Evolutionary conservation across 164 flowering plant species (phyloP).

Genomic region (Stephania yunnanensis): DNA sequence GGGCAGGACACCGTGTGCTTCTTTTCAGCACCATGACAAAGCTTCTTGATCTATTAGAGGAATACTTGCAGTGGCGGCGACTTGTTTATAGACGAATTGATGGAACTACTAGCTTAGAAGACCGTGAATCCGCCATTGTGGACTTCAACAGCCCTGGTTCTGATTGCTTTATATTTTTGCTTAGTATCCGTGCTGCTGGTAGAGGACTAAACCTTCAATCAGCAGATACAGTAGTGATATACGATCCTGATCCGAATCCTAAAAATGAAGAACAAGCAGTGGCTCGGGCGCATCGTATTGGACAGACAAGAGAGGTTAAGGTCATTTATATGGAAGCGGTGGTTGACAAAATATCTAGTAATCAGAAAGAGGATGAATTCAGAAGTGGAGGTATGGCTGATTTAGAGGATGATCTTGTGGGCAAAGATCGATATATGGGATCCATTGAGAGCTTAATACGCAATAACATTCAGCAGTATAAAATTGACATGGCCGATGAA

Average conservation of each 20-base stretch:
- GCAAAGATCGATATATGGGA: constrained; percentile 96
- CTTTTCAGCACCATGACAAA: constrained; percentile 98
- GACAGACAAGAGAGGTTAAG: constrained; percentile 94
- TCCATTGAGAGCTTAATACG: constrained; percentile 97
- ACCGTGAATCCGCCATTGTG: constrained; percentile 94
- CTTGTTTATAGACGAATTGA: constrained; percentile 90
- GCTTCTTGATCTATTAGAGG: constrained; percentile 93
- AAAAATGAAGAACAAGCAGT: constrained; percentile 99
- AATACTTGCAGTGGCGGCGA: constrained; percentile 85
- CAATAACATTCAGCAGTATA: constrained; percentile 96
- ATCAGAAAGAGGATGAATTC: constrained; percentile 87
- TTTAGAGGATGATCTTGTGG: constrained; percentile 93
- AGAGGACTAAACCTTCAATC: constrained; percentile 95
- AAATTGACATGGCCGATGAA: constrained; percentile 99
- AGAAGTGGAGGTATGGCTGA: constrained; percentile 75
- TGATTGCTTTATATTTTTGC: constrained; percentile 89
- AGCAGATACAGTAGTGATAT: constrained; percentile 95
- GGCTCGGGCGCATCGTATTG: constrained; percentile 97
- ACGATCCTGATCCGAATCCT: constrained; percentile 99
- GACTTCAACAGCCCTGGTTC: constrained; percentile 79
- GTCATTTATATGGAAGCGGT: constrained; percentile 98
- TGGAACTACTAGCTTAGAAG: constrained; percentile 95
- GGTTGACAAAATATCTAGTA: constrained; percentile 79
- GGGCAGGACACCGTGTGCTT: constrained; percentile 90
- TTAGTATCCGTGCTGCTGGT: constrained; percentile 99